These are phyloP conservation scores for Candida maesae DNA, from an alignment of 805 yeast genomes.

Conservation along the genomic window DNA sequence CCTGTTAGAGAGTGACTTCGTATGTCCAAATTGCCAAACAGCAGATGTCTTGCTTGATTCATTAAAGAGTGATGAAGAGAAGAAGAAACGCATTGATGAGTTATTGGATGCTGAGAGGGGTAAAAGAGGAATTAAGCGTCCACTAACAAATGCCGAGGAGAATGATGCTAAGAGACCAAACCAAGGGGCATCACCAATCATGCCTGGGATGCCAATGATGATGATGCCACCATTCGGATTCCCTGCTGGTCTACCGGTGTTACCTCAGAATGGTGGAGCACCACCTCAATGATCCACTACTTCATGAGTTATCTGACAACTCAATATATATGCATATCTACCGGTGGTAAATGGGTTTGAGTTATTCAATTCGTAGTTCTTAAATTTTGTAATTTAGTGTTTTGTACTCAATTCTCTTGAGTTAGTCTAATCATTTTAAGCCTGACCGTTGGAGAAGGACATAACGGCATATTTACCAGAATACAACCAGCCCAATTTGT, in stretches of 20 bases:
- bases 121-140: constrained; percentile 29
- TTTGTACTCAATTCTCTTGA: too few species aligned
- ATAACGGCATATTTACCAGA: constrained; percentile 95
- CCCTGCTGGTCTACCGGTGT: constrained; percentile 3
- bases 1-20: constrained; percentile 78
- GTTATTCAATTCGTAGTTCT: too few species aligned
- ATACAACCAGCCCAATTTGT: constrained; percentile 76
- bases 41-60: constrained; percentile 76
- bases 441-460: constrained; percentile 45
- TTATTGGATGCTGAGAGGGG: constrained; percentile 40
- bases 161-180: constrained; percentile 15
- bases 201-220: constrained; percentile 8
- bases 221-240: constrained; percentile 18
- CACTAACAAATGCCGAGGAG: constrained; percentile 5
- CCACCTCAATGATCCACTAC: too few species aligned
- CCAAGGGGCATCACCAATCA: constrained; percentile 5
- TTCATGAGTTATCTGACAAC: too few species aligned
- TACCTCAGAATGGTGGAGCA: constrained; percentile 4
- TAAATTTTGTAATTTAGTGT: too few species aligned
- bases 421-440: too few species aligned
- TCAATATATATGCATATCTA: too few species aligned
- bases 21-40: constrained; percentile 81
- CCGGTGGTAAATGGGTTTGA: too few species aligned
- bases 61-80: constrained; percentile 56
- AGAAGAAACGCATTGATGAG: constrained; percentile 49